Percentiles rank a stretch among this genome's conserved stretches.
phyloP scores from a whole-genome alignment of 2,329 filamentous ascomycete species.

The Colletotrichum sp. region DNA sequence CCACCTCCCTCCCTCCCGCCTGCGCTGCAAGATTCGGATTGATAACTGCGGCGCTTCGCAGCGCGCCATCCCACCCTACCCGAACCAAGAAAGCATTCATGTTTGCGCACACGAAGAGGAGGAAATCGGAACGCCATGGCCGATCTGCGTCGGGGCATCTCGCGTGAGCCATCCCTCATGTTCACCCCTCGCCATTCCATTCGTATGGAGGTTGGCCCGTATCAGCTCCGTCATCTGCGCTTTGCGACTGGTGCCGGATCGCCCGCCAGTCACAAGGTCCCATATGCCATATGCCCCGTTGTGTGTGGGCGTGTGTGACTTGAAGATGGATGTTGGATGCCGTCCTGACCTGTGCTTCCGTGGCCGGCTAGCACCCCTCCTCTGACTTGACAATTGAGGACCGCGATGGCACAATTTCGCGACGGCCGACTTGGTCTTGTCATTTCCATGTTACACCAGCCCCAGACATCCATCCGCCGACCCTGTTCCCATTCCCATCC shows the following conservation, averaged over 20 bases:
- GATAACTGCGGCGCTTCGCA: slow-evolving; percentile 2
- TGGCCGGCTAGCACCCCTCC: neutral
- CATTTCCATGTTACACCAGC: neutral
- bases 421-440: neutral
- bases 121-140: neutral
- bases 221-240: neutral
- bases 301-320: neutral
- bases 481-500: neutral
- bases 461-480: neutral
- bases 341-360: neutral
- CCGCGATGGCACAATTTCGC: slow-evolving; percentile 7
- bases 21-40: neutral
- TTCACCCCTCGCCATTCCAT: neutral
- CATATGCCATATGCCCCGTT: neutral
- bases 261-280: neutral
- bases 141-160: neutral
- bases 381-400: neutral
- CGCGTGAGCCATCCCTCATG: neutral
- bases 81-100: neutral
- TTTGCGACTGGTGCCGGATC: neutral
- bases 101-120: neutral
- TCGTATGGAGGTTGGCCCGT: neutral
- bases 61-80: slow-evolving; percentile 9
- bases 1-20: neutral
- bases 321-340: neutral